Conservation (phyloP, 768 basidiomycete genomes). For the Daedaleopsis sinensis region DNA sequence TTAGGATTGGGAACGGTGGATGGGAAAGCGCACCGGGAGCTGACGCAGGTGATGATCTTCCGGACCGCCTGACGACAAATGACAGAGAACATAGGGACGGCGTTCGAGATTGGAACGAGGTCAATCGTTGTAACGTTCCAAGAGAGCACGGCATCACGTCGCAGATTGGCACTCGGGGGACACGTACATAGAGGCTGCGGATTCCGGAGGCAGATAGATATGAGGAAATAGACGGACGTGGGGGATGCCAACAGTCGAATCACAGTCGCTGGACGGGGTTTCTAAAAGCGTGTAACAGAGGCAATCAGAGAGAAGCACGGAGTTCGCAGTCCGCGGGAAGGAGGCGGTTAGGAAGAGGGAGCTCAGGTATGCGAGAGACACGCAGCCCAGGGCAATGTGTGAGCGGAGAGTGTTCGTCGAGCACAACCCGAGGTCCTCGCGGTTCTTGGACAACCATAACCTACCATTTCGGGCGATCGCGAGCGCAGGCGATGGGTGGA, state of each 20-base stretch:
- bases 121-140: conserved; percentile 13
- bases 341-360: not conserved
- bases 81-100: conserved; percentile 1
- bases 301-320: conserved; percentile 4
- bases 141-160: conserved; percentile 8
- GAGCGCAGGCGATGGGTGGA: conserved; percentile 1
- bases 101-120: not conserved
- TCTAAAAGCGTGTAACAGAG: not conserved
- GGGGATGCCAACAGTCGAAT: not conserved
- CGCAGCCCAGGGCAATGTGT: not conserved
- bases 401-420: not conserved
- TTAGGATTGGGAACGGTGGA: conserved; percentile 11
- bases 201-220: not conserved
- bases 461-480: not conserved
- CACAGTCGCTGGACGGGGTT: not conserved
- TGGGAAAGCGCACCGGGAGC: conserved; percentile 19
- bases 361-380: too few species aligned
- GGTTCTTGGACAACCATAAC: conserved; percentile 8
- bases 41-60: conserved; percentile 20
- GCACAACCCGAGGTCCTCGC: not conserved
- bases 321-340: conserved; percentile 2
- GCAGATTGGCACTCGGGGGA: not conserved
- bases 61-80: conserved; percentile 22
- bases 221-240: not conserved
- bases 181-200: not conserved